Evolutionary conservation across 257 asterid genomes (phyloP), one percentile per base, ranked within the genome.

Genomic region (Perilla frutescens): DNA sequence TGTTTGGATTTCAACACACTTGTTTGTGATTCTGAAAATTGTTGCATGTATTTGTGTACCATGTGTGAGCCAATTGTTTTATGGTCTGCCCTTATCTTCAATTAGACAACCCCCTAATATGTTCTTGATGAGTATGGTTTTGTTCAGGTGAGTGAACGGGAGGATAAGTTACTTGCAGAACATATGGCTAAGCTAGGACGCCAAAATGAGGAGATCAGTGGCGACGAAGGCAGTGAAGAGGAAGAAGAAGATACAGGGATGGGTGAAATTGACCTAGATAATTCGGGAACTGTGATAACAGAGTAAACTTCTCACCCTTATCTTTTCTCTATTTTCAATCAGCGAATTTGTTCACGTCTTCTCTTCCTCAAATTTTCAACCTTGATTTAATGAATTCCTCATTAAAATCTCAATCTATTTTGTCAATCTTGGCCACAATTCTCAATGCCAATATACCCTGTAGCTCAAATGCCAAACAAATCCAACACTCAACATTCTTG

Each of bases 221-320:
- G 96, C 6, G 98, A 94, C 45, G 98, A 91, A 75, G 93, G 75
- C 74, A 91, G 95, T 37, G 97, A 91, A 80, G 97, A 84, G 82
- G 97, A 94, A 77, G 98, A 94, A 77, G 98, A 94, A 80, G 98
- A 94, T 74, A 91, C 96, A 3, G 99, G 99, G 43, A 90, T 94
- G 99, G 99, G 99, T 64, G 96, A 91, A 10, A 64, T 90, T 41
- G 97, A 91, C 59, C 62, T 91, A 50, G 93, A 90, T 62, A 92
- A 83, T 66, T 50, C 96, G 0, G 84, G 82, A 66, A 44, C 60
- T 15, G 85, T 79, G 14, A 72, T 90, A 34, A 74, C 91, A 9
- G 87, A 70, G 62, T 80, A 66, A 80, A 71, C 5, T 5, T 71
- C 34, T 4, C 7, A 12, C 5, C 15, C 7, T 32, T 66, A 45